Percentiles rank a stretch among this genome's conserved stretches.
Evolutionary conservation across 805 yeast genomes (phyloP).

Genomic region (Teunomyces pallodes): DNA sequence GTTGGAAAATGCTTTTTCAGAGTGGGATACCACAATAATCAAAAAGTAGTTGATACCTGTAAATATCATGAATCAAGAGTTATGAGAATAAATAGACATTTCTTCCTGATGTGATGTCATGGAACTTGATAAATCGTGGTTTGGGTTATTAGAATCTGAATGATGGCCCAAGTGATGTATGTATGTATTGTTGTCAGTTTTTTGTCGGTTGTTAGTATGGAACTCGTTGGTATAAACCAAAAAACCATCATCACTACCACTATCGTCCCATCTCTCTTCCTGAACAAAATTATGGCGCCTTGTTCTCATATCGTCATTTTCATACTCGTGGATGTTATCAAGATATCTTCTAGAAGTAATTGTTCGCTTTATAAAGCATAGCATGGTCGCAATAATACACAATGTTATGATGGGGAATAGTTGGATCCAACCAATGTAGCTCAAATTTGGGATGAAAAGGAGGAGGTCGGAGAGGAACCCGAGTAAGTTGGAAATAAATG

Average conservation of each 20-base stretch:
- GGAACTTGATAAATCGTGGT: not conserved
- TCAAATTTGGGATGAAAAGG: slow-evolving; percentile 69
- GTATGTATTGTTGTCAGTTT: not conserved
- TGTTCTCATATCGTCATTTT: slow-evolving; percentile 35
- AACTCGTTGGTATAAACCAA: slow-evolving; percentile 43
- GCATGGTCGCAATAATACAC: slow-evolving; percentile 59
- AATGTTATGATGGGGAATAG: slow-evolving; percentile 64
- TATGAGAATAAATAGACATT: not conserved
- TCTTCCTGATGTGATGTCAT: not conserved
- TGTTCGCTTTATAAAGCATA: slow-evolving; percentile 73
- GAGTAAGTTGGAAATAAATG: slow-evolving; percentile 66
- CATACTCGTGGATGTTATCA: slow-evolving; percentile 28
- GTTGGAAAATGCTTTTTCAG: not conserved
- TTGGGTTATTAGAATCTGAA: not conserved
- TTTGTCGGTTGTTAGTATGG: slow-evolving; percentile 18
- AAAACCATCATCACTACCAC: slow-evolving; percentile 43
- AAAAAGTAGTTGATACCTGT: slow-evolving; percentile 2
- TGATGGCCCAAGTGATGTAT: not conserved
- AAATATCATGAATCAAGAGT: not conserved
- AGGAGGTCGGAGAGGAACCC: slow-evolving; percentile 81
- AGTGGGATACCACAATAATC: slow-evolving; percentile 4
- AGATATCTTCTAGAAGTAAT: slow-evolving; percentile 49
- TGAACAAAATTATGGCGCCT: slow-evolving; percentile 11
- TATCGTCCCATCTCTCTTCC: slow-evolving; percentile 13
- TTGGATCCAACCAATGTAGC: slow-evolving; percentile 85